phyloP scores from a whole-genome alignment of 148 eudicot species.

The Bassia scoparia region DNA sequence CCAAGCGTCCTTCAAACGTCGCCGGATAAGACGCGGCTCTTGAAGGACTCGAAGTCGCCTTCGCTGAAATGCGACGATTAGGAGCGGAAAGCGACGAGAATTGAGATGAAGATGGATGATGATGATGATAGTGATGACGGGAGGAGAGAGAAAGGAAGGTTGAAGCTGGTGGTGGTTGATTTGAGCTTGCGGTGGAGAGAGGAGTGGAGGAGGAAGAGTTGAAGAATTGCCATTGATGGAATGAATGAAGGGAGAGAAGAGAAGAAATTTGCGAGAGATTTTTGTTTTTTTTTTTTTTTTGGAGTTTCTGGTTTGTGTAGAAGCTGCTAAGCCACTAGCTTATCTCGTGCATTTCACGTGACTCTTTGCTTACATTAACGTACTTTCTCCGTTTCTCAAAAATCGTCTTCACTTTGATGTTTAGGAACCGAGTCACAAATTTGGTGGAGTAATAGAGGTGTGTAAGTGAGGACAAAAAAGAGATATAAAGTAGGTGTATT shows the following conservation, averaged over 20 bases:
- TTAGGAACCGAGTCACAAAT: too few relatives aligned
- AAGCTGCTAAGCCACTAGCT: conserved; percentile 13
- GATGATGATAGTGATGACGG: conserved; percentile 31
- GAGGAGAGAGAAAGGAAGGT: conserved; percentile 21
- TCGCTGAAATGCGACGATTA: conserved; percentile 46
- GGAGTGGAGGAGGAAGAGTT: too few relatives aligned
- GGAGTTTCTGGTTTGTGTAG: neutral
- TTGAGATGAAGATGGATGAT: conserved; percentile 11
- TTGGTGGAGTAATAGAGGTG: too few relatives aligned
- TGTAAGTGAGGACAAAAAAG: too few relatives aligned
- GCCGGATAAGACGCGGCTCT: conserved; percentile 61
- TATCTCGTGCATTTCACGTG: conserved; percentile 5
- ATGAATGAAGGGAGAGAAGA: neutral
- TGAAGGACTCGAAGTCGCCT: conserved; percentile 71
- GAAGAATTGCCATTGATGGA: conserved; percentile 15
- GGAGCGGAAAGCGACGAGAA: conserved; percentile 11
- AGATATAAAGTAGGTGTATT: too few relatives aligned
- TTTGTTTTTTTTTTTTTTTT: neutral
- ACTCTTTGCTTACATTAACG: too few relatives aligned
- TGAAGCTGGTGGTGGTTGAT: too few relatives aligned
- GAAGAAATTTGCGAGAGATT: neutral
- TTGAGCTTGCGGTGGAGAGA: too few relatives aligned
- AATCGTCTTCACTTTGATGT: too few relatives aligned
- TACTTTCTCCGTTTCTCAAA: too few relatives aligned
- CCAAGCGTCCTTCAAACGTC: conserved; percentile 74